Conservation (phyloP, 345 rosid species). For the Salix caprea region DNA sequence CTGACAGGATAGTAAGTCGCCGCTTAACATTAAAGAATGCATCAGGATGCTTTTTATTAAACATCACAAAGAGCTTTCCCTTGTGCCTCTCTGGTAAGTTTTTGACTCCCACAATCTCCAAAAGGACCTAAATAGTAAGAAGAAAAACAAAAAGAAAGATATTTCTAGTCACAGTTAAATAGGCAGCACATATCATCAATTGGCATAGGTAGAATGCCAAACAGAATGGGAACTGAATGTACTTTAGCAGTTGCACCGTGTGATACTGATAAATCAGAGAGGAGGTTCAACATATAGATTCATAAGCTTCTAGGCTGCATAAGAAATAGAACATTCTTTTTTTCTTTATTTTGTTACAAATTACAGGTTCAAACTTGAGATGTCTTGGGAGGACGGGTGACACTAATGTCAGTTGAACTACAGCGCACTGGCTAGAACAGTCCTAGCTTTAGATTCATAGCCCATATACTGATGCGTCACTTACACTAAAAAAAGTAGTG, state of each 20-base stretch:
- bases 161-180: background rate
- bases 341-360: background rate
- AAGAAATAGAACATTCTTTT: too few species aligned
- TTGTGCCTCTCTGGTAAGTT: constrained; percentile 59
- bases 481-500: background rate
- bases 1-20: constrained; percentile 50
- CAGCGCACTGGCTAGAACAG: background rate
- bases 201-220: background rate
- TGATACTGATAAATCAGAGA: background rate
- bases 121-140: constrained; percentile 40
- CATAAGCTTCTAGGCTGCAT: background rate
- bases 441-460: background rate
- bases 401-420: background rate
- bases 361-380: background rate
- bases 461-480: background rate
- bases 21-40: constrained; percentile 51
- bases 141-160: background rate
- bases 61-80: constrained; percentile 57
- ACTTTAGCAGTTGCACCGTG: background rate
- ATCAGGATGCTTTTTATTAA: constrained; percentile 72
- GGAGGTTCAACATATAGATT: background rate
- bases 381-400: background rate
- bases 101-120: constrained; percentile 70
- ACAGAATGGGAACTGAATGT: background rate
- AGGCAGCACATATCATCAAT: background rate